Base-by-base conservation (phyloP, 1,284 basidiomycete genomes). In the Ceratobasidium sp. region DNA sequence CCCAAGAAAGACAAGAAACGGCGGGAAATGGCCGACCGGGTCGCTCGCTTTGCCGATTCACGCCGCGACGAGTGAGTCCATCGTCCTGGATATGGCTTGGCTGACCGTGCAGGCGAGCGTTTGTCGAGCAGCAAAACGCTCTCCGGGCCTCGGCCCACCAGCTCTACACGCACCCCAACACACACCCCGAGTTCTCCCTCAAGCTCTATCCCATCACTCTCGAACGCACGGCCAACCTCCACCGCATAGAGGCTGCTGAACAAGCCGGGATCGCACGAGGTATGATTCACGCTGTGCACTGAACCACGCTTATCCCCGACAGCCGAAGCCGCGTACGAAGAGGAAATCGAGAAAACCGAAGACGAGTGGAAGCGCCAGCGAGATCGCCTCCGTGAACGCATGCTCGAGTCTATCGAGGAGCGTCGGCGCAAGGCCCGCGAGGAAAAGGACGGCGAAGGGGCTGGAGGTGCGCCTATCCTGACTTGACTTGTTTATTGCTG, bases 351-450 rank as follows among this genome's bases (percentile, higher is more conserved):
- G 72, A 81, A 85, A 47, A 88, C 92, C 2, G 91, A 92, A 74
- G 89, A 91, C 8, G 91, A 92, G 75, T 92, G 88, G 86, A 83
- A 82, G 72, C 83, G 84, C 64, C 91, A 90, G 1, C 80, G 87
- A 50, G 88, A 89, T 32, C 80, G 87, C 31, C 86, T 93, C 17
- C 80, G 87, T 22, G 89, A 91, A 75, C 81, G 90, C 22, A 79
- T 93, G 56, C 77, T 92, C n/a, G 91, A 92, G 75, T 89, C 91
- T 20, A 89, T 92, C 72, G 91, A 92, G 77, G 91, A 93, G 74
- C 82, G 90, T 31, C 79, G 90, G 68, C 81, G 86, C 72, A 80
- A 88, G 69, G 91, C 91, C 29, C 81, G 91, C 69, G 91, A 93
- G 72, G 90, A 92, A 79, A 92, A 92, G 75, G 90, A 92, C 71